A percentile compares a stretch with the other conserved stretches of the same genome.
Conservation (phyloP, 352 stramenopile species). For the Phytophthora meadii region DNA sequence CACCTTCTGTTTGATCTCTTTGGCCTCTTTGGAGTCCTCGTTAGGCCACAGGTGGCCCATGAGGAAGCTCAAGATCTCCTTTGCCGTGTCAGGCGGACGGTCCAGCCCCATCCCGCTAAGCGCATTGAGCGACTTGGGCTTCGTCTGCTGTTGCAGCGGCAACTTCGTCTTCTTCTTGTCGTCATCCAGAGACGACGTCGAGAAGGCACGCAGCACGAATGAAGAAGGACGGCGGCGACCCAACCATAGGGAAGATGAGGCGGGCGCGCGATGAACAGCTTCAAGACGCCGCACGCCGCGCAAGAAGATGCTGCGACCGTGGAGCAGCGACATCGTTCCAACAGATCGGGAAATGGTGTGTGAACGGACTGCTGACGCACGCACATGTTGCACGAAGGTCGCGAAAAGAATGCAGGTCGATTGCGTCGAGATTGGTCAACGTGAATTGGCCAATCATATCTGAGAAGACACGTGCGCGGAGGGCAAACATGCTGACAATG, state of each 20-base stretch:
- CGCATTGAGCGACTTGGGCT: constrained; percentile 18
- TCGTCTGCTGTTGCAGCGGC: constrained; percentile 5
- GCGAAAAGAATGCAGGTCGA: constrained; percentile 11
- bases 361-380: constrained; percentile 2
- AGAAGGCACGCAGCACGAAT: constrained; percentile 34
- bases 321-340: constrained; percentile 48
- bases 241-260: neutral
- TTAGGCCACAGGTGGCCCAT: constrained; percentile 75
- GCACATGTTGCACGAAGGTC: neutral
- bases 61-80: constrained; percentile 71
- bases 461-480: neutral
- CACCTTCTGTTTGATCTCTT: constrained; percentile 85
- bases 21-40: constrained; percentile 57
- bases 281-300: constrained; percentile 42
- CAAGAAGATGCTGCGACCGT: constrained; percentile 49
- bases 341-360: constrained; percentile 12
- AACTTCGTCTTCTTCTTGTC: constrained; percentile 29
- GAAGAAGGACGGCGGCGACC: constrained; percentile 4
- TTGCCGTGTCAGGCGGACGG: constrained; percentile 43
- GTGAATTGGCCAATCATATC: constrained; percentile 1
- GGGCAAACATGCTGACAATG: too few species aligned
- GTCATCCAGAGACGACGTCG: constrained; percentile 34
- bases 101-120: constrained; percentile 35
- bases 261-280: constrained; percentile 17
- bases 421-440: constrained; percentile 14